Conservation (phyloP, 1,139 yeast genomes). For the Candida gigantensis region DNA sequence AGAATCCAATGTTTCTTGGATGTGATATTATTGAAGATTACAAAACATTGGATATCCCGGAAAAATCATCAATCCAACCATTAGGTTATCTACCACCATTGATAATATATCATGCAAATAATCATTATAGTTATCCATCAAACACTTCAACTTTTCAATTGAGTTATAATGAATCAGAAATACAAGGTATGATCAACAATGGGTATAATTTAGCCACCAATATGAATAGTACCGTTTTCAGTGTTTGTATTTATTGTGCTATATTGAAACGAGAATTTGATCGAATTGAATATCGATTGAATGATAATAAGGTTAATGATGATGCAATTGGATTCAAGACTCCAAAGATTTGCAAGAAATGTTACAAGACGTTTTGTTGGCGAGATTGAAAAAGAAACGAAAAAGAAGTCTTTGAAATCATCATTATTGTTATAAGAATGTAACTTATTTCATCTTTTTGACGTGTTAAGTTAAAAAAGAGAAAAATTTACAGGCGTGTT, state of each 20-base stretch:
- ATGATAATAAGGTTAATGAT: too few species aligned
- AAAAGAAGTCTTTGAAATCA: too few species aligned
- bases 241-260: constrained; percentile 61
- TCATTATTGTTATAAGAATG: too few species aligned
- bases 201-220: constrained; percentile 54
- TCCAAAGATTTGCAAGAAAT: constrained; percentile 14
- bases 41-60: constrained; percentile 16
- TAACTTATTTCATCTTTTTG: too few species aligned
- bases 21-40: constrained; percentile 45
- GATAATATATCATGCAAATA: constrained; percentile 54
- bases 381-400: constrained; percentile 3
- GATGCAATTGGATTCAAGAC: too few species aligned
- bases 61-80: background rate
- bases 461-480: too few species aligned
- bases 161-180: constrained; percentile 46
- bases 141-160: constrained; percentile 64
- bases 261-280: constrained; percentile 58
- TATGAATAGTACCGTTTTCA: constrained; percentile 44
- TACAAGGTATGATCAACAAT: constrained; percentile 46
- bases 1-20: constrained; percentile 55
- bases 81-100: constrained; percentile 48
- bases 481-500: too few species aligned
- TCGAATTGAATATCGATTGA: constrained; percentile 21
- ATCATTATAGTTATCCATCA: constrained; percentile 39
- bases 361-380: constrained; percentile 16